Conservation (phyloP, 2,329 filamentous ascomycete species). For the Aaosphaeria pasadenensis region DNA sequence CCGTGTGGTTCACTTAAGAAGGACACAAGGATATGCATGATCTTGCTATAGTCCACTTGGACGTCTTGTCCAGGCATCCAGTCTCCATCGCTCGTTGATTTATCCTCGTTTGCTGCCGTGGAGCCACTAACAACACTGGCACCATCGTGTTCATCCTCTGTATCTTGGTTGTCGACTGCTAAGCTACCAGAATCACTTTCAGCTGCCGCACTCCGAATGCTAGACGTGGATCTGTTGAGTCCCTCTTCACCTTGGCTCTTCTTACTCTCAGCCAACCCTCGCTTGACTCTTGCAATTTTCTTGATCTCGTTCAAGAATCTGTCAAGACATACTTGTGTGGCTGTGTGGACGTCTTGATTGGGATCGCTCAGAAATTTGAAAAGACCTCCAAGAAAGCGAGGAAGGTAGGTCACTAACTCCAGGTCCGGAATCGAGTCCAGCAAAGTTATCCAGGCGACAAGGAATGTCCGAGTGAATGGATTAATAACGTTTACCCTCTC, state of each 20-base stretch:
- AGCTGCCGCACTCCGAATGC: slow-evolving; percentile 30
- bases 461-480: slow-evolving; percentile 89
- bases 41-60: slow-evolving; percentile 86
- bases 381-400: slow-evolving; percentile 84
- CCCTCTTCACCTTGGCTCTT: slow-evolving; percentile 65
- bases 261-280: slow-evolving; percentile 83
- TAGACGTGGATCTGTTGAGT: slow-evolving; percentile 65
- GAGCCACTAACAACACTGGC: slow-evolving; percentile 37
- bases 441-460: slow-evolving; percentile 93
- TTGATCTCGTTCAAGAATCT: slow-evolving; percentile 92
- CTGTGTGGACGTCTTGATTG: slow-evolving; percentile 90
- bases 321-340: slow-evolving; percentile 84
- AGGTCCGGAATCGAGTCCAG: slow-evolving; percentile 95
- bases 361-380: slow-evolving; percentile 90
- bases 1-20: slow-evolving; percentile 81
- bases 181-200: slow-evolving; percentile 58
- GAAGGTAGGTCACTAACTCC: slow-evolving; percentile 88
- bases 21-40: slow-evolving; percentile 85
- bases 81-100: slow-evolving; percentile 67
- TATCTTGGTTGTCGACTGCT: slow-evolving; percentile 38
- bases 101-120: slow-evolving; percentile 33
- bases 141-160: slow-evolving; percentile 52
- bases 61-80: slow-evolving; percentile 98
- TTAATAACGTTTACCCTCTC: slow-evolving; percentile 94
- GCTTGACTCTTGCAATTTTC: slow-evolving; percentile 88